Base-by-base conservation (phyloP, 1,284 basidiomycete genomes). In the Microbotryum scabiosae region DNA sequence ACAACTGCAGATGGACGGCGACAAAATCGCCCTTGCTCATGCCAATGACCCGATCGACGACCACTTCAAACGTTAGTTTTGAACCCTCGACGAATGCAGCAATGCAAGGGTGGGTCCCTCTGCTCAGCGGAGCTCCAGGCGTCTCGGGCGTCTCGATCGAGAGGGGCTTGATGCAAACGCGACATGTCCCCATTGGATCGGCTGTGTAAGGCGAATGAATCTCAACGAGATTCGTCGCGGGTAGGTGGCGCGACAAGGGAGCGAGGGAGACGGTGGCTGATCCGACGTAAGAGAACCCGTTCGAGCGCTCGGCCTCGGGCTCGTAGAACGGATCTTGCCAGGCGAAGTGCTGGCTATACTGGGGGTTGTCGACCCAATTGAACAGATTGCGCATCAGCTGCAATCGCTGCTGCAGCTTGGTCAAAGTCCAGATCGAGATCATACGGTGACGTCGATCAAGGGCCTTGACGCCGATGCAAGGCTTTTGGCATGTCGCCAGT, bases 351-450 rank as follows among this genome's bases (percentile, higher is more conserved):
- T 86, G 85, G 20, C 88, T 87, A 76, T 91, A 94, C 16, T 87
- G 88, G 7, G 94, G 93, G 59, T 87, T 85, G 75, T 92, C 88
- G 70, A 93, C 88, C 74, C 92, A 91, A n/a, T 85, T 85, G 23
- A 87, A 89, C 41, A 94, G 79, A 73, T 94, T 94, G 51, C 91
- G 86, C 93, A 98, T 98, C 67, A 89, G 86, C 65, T 86, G 84
- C 8, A 97, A 78, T 63, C 93, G 90, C 69, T 90, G 87, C 68
- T 87, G 84, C 72, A 97, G 83, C 51, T 89, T 85, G 67, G 88
- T 84, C 46, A 94, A 77, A 20, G 90, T 92, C 94, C 94, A 98
- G 6, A 84, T 80, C 73, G 92, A 93, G 60, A 94, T 84, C 41
- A 88, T 87, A 61, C 84, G 85, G 71, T 92, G 83, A 52, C 84